Base-by-base conservation (phyloP, 2,329 filamentous ascomycete genomes). In the Aspergillus melleus region DNA sequence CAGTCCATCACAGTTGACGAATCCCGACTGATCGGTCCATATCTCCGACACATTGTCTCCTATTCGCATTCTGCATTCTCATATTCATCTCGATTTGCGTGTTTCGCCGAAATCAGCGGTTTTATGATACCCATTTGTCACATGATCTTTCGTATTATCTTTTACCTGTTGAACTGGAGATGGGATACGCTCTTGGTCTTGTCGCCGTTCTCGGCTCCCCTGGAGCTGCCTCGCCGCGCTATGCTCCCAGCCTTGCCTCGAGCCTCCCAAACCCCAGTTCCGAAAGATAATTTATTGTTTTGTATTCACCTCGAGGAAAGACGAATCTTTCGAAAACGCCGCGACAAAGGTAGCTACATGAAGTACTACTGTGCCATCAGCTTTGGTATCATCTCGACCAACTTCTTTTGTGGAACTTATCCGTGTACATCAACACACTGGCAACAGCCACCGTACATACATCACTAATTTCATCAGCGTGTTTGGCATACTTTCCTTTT, bases 91-190 rank as follows among this genome's bases (percentile, higher is more conserved):
- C 66, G 64, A 68, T 70, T 67, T 68, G 65, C 59, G 66, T 67
- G 64, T 67, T 63, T 65, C 67, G 66, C 63, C 69, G 61, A 72
- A 70, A 69, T 66, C 66, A 70, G 67, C 66, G 69, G 65, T 70
- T 64, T 74, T 75, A 74, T 75, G 73, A 76, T 76, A 76, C 73
- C 73, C 73, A 73, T 62, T 70, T 70, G 67, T 72, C 66, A 66
- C 68, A 69, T 68, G 60, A 65, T 67, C 62, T 64, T 69, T 67
- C 54, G 36, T 58, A 67, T 68, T 61, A 66, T 66, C 58, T 49
- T 42, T 36, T 16, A 32, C 44, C 19, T 36, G 44, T 24, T 30
- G 22, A 11, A 24, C 44, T 47, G 19, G 19, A 2, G 44, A 16
- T 22, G 44, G 20, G 44, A 47, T 47, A 20, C 6, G 44, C 44